Percentiles rank a stretch among this genome's conserved stretches.
Evolutionary conservation across 257 asterid genomes (phyloP).

Genomic region (Capsicum rhomboideum): DNA sequence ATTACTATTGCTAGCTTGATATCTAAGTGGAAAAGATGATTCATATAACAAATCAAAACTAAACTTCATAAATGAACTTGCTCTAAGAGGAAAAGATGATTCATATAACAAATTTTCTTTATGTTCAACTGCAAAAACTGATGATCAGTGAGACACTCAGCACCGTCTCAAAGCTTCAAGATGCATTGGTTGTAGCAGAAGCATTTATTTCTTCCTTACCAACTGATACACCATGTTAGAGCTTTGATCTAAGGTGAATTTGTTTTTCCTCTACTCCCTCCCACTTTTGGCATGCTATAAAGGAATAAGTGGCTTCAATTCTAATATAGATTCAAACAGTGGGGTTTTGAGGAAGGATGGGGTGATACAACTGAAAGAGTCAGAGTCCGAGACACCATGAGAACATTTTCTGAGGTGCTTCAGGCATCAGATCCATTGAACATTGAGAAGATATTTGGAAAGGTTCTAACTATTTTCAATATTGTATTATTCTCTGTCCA

Average conservation of each 20-base stretch:
- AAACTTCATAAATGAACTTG: background rate
- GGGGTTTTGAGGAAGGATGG: constrained; percentile 97
- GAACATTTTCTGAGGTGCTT: constrained; percentile 60
- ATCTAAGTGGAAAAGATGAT: no score
- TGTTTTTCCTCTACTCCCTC: background rate
- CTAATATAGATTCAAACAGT: constrained; percentile 59
- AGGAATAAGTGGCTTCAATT: background rate
- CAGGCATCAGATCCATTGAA: constrained; percentile 81
- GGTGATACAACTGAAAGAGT: constrained; percentile 77
- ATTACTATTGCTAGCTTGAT: no score
- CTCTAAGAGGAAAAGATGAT: background rate
- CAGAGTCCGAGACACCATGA: constrained; percentile 69
- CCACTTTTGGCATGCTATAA: background rate
- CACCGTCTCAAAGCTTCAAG: constrained; percentile 65
- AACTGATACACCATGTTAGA: constrained; percentile 54
- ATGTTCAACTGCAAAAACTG: constrained; percentile 46
- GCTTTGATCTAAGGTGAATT: constrained; percentile 67
- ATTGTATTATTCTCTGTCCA: constrained; percentile 76
- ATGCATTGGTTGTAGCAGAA: constrained; percentile 63
- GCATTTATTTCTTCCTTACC: constrained; percentile 54
- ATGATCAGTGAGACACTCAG: constrained; percentile 74
- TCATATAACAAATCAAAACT: no score
- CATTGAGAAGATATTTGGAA: constrained; percentile 51
- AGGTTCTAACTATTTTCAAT: constrained; percentile 69
- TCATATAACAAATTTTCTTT: background rate